Evolutionary conservation across 1,284 basidiomycete genomes (phyloP).

Genomic region (Cryptococcus sp.): DNA sequence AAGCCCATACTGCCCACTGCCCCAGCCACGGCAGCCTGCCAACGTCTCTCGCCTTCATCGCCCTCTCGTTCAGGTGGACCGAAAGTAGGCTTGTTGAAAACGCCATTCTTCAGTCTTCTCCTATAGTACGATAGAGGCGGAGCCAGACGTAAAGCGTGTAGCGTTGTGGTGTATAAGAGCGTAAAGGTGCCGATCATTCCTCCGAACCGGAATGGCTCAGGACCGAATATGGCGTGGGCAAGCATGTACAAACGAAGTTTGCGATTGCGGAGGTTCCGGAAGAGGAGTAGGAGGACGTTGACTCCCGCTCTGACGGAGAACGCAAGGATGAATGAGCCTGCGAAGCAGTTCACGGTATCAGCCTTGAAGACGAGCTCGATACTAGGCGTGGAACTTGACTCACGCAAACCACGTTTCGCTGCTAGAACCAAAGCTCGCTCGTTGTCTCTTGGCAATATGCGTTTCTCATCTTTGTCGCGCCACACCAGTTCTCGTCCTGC

Average conservation of each 20-base stretch:
- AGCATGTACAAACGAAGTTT: conserved; percentile 63
- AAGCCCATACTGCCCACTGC: conserved; percentile 75
- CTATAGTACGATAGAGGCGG: conserved; percentile 60
- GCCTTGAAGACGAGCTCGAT: neutral
- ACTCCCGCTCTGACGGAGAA: conserved; percentile 78
- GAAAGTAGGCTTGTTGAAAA: conserved; percentile 43
- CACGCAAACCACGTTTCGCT: conserved; percentile 70
- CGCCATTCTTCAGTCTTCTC: conserved; percentile 38
- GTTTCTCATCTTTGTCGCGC: conserved; percentile 76
- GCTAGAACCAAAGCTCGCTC: conserved; percentile 75
- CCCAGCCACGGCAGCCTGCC: conserved; percentile 89
- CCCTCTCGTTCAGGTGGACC: conserved; percentile 58
- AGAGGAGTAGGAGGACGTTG: conserved; percentile 72
- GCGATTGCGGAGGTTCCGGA: conserved; percentile 63
- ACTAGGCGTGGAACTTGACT: conserved; percentile 50
- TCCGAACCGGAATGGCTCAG: conserved; percentile 77
- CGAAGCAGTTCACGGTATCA: conserved; percentile 2
- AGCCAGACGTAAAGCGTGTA: conserved; percentile 79
- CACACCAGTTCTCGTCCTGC: conserved; percentile 63
- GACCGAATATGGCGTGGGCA: conserved; percentile 74
- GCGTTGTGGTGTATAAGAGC: conserved; percentile 74
- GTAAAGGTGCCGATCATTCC: conserved; percentile 84
- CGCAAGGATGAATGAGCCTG: conserved; percentile 76
- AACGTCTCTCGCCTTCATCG: conserved; percentile 61
- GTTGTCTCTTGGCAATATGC: conserved; percentile 66